Evolutionary conservation across 2,329 filamentous ascomycete species (phyloP).

Genomic region (Monilinia polystroma): DNA sequence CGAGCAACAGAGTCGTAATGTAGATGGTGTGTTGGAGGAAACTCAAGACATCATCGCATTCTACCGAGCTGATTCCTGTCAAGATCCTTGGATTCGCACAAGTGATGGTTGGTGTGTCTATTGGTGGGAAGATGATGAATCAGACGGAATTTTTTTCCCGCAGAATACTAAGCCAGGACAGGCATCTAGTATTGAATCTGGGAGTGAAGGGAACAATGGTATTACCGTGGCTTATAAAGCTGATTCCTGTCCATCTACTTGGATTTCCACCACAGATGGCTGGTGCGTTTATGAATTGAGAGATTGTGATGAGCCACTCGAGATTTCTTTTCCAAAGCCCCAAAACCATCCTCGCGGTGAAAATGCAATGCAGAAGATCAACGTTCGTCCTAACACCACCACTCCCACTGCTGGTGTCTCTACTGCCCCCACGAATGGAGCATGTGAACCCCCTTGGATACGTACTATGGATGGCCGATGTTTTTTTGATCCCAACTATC

Average conservation of each 20-base stretch:
- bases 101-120: conserved; percentile 10
- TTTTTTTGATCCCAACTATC: conserved; percentile 5
- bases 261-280: not conserved
- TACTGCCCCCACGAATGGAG: not conserved
- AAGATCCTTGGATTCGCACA: not conserved
- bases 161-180: no score
- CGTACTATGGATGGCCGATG: conserved; percentile 6
- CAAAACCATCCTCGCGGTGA: not conserved
- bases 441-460: not conserved
- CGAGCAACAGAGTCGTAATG: not conserved
- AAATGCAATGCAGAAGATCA: not conserved
- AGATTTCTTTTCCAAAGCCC: not conserved
- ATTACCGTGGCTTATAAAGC: not conserved
- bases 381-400: not conserved
- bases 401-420: no score
- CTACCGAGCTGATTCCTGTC: not conserved
- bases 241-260: not conserved
- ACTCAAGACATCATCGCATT: not conserved
- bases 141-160: not conserved
- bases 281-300: not conserved
- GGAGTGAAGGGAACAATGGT: not conserved
- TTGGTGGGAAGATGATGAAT: not conserved
- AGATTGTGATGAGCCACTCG: not conserved
- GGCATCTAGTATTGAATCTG: not conserved
- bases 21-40: not conserved